A percentile compares a stretch with the other conserved stretches of the same genome.
Conservation (phyloP, 1,139 yeast genomes). For the Yamadazyma trypodendri region DNA sequence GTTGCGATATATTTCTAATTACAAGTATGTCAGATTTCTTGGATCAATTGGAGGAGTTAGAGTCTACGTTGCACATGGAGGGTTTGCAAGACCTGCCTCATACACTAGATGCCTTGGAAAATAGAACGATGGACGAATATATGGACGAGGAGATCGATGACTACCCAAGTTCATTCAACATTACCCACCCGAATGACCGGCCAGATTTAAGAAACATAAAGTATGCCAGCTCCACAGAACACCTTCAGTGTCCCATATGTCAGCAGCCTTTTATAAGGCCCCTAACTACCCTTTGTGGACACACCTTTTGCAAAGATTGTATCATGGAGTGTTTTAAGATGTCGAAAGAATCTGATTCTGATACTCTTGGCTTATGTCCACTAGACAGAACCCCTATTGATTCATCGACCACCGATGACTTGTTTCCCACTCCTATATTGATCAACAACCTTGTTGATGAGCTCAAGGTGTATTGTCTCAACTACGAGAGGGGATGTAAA, state of each 20-base stretch:
- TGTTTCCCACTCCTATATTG: slow-evolving; percentile 62
- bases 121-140: not conserved
- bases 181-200: slow-evolving; percentile 1
- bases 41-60: slow-evolving; percentile 1
- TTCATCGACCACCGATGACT: slow-evolving; percentile 36
- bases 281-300: slow-evolving; percentile 58
- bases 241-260: slow-evolving; percentile 57
- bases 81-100: not conserved
- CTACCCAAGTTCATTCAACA: not conserved
- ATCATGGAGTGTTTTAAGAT: slow-evolving; percentile 47
- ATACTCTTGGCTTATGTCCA: slow-evolving; percentile 50
- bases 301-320: slow-evolving; percentile 56
- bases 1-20: too few species aligned
- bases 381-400: slow-evolving; percentile 57
- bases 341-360: slow-evolving; percentile 18
- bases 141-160: not conserved
- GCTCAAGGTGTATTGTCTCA: slow-evolving; percentile 55
- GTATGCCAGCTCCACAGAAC: slow-evolving; percentile 46
- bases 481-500: slow-evolving; percentile 52
- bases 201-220: slow-evolving; percentile 37
- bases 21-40: not conserved
- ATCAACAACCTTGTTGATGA: slow-evolving; percentile 64
- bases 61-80: not conserved
- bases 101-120: too few species aligned
- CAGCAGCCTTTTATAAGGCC: slow-evolving; percentile 58